Evolutionary conservation across 352 stramenopile species (phyloP), one percentile per base, ranked within the genome.

Genomic region (Pythium aphanidermatum): DNA sequence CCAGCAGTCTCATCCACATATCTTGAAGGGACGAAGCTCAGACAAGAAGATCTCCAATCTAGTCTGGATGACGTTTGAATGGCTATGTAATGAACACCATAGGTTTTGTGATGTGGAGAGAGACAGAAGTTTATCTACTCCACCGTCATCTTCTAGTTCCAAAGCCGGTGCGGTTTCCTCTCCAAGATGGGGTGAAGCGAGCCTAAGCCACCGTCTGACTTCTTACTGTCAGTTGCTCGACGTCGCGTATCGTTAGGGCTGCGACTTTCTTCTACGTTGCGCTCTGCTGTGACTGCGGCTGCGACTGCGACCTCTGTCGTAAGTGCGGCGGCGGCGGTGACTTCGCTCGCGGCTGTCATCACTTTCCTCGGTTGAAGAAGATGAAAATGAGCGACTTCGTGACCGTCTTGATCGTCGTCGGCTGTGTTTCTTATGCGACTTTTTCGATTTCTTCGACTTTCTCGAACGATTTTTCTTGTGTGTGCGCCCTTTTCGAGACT

Each of bases 1-100:
- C 68, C 74, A 4, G 63, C 58, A 20, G 51, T 86, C 24, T 51
- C 61, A 16, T 16, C 45, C 17, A 60, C 54, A 0, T 56, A 70
- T 2, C 38, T 87, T 33, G 55, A 79, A 51, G 77, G 74, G 31
- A 74, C 74, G 0, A 56, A 46, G 7, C 42, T 90, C 13, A 48
- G 24, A 0, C n/a, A 59, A 3, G 46, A 69, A 11, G 65, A 87
- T 42, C 47, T 87, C 2, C 26, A 28, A 20, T 39, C 21, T 8
- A 10, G 25, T 25, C 9, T 16, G 0, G 42, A 20, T 17, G 36
- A 46, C 34, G 45, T 33, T 7, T n/a, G n/a, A n/a, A n/a, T n/a
- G n/a, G 20, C 16, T 0, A 51, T 61, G 38, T 48, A 56, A n/a
- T n/a, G n/a, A n/a, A n/a, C n/a, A n/a, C n/a, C n/a, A n/a, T n/a